Evolutionary conservation across 2,329 filamentous ascomycete species (phyloP).

Genomic region (Fusarium sp.): DNA sequence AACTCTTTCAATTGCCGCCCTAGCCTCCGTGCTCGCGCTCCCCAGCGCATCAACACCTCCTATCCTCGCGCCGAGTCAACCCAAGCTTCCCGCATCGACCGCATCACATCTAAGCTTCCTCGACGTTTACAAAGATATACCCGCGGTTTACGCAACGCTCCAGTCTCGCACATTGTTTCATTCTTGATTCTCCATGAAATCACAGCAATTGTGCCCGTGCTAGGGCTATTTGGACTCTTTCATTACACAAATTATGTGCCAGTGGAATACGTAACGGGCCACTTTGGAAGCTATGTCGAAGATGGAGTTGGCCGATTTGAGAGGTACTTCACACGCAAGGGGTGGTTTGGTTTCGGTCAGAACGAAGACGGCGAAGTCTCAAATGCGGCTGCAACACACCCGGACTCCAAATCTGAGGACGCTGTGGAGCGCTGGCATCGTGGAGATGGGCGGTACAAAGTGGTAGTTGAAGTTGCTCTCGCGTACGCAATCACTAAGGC

Average conservation of each 20-base stretch:
- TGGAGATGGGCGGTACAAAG: constrained; percentile 58
- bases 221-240: constrained; percentile 78
- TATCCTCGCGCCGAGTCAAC: constrained; percentile 39
- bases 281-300: constrained; percentile 60
- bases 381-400: neutral
- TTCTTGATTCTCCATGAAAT: constrained; percentile 93
- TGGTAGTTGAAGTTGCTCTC: constrained; percentile 78
- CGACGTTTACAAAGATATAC: constrained; percentile 74
- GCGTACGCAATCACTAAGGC: constrained; percentile 92
- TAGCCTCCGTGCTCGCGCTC: constrained; percentile 17
- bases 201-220: constrained; percentile 82
- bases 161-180: constrained; percentile 81
- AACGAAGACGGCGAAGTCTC: constrained; percentile 32
- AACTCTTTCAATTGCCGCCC: constrained; percentile 34
- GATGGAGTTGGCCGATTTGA: constrained; percentile 78
- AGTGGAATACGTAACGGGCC: constrained; percentile 56
- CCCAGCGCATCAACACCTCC: constrained; percentile 1
- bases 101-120: constrained; percentile 66
- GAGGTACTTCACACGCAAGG: constrained; percentile 77
- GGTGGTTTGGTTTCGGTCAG: constrained; percentile 75
- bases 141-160: constrained; percentile 74
- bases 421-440: constrained; percentile 49
- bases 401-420: constrained; percentile 36
- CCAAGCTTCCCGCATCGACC: constrained; percentile 51
- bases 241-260: constrained; percentile 83